A percentile compares a stretch with the other conserved stretches of the same genome.
Conservation (phyloP, 164 flowering plant genomes). For the Cinnamomum chago region DNA sequence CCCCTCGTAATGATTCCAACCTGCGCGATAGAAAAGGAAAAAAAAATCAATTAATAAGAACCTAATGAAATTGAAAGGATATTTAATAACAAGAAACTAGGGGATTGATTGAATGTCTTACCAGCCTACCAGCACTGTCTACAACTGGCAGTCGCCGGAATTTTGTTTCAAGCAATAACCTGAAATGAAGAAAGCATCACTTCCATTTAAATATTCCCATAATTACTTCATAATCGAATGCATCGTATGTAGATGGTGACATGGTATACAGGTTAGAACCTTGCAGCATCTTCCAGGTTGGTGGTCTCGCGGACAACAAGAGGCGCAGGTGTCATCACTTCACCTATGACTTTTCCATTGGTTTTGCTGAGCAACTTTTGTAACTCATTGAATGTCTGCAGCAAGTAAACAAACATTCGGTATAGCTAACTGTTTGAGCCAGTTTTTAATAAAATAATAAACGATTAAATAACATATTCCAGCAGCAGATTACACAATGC, state of each 20-base stretch:
- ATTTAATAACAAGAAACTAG: background rate
- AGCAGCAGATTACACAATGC: no score
- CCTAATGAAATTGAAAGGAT: background rate
- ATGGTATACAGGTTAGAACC: slow-evolving; percentile 32
- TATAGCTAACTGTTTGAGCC: background rate
- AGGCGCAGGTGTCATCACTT: slow-evolving; percentile 90
- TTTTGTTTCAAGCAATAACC: slow-evolving; percentile 85
- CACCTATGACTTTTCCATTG: slow-evolving; percentile 73
- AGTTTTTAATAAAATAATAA: background rate
- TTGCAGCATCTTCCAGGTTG: slow-evolving; percentile 90
- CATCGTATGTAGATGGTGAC: background rate
- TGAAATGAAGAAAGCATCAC: slow-evolving; percentile 22
- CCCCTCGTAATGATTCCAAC: slow-evolving; percentile 92
- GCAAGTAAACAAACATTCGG: background rate
- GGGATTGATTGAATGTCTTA: slow-evolving; percentile 25
- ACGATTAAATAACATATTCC: background rate
- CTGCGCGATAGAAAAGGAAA: slow-evolving; percentile 21
- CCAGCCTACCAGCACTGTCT: slow-evolving; percentile 79
- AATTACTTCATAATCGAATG: slow-evolving; percentile 20
- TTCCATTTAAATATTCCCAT: background rate
- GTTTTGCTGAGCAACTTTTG: slow-evolving; percentile 85
- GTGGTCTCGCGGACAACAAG: slow-evolving; percentile 75
- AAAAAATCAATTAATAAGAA: slow-evolving; percentile 5
- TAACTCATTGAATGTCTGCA: slow-evolving; percentile 84
- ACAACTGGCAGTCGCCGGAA: slow-evolving; percentile 93